These are phyloP conservation scores for Castanospermum australe DNA, from an alignment of 306 rosid species.

Conservation along the genomic window DNA sequence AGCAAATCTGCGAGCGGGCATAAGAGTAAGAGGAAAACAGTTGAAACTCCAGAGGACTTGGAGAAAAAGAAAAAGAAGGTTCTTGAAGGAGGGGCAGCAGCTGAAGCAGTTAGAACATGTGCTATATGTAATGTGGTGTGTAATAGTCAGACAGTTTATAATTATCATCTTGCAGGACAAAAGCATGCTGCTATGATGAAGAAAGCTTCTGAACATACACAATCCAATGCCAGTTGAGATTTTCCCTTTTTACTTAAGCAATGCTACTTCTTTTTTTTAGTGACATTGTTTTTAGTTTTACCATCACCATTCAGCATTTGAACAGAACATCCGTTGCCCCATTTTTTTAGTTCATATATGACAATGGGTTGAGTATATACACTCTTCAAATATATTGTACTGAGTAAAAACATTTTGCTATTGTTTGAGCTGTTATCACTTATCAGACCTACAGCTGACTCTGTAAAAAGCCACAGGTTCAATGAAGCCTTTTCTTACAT, in stretches of 20 bases:
- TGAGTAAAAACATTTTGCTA: not conserved
- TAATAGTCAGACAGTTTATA: conserved; percentile 44
- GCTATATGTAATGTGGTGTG: conserved; percentile 49
- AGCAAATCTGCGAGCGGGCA: conserved; percentile 15
- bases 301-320: not conserved
- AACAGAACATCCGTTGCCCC: not conserved
- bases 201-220: conserved; percentile 28
- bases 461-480: not conserved
- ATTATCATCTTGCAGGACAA: conserved; percentile 46
- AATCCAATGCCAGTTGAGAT: conserved; percentile 21
- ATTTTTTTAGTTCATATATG: not conserved
- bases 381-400: not conserved
- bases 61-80: conserved; percentile 45
- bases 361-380: not conserved
- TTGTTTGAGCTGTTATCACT: not conserved
- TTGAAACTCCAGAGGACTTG: conserved; percentile 32
- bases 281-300: not conserved
- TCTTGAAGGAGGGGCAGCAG: conserved; percentile 51
- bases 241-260: not conserved
- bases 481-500: not conserved
- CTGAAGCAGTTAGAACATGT: conserved; percentile 38
- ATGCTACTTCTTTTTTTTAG: not conserved
- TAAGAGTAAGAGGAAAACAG: conserved; percentile 37
- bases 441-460: not conserved
- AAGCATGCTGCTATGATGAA: conserved; percentile 41